Evolutionary conservation across 176 grass and related monocot species (phyloP).

Genomic region (Hsuehochloa calcarea): DNA sequence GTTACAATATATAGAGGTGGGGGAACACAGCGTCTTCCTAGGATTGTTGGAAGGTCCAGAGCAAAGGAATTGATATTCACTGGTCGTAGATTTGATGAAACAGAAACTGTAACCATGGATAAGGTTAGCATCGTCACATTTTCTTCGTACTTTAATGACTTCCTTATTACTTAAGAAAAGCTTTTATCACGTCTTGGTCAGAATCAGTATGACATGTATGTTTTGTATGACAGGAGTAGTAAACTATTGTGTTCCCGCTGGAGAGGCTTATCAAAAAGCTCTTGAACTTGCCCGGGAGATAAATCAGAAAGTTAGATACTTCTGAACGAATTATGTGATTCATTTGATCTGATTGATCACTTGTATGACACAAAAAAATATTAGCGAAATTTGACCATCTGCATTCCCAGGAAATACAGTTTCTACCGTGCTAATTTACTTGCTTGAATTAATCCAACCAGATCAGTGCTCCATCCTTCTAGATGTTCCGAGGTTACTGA

Average conservation of each 20-base stretch:
- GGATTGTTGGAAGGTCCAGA: slow-evolving; percentile 74
- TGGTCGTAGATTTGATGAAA: slow-evolving; percentile 69
- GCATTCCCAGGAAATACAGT: not conserved
- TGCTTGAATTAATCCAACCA: slow-evolving; percentile 18
- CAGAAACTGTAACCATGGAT: slow-evolving; percentile 70
- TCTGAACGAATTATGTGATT: not conserved
- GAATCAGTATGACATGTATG: not conserved
- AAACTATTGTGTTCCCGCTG: slow-evolving; percentile 80
- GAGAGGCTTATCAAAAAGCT: slow-evolving; percentile 63
- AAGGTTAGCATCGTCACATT: not conserved
- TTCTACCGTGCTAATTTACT: not conserved
- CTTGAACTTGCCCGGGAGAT: slow-evolving; percentile 79
- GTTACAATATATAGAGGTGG: slow-evolving; percentile 62
- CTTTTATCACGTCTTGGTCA: not conserved
- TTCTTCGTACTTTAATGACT: slow-evolving; percentile 6
- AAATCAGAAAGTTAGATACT: slow-evolving; percentile 64
- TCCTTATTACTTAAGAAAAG: not conserved
- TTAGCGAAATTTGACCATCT: not conserved
- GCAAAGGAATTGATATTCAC: slow-evolving; percentile 97
- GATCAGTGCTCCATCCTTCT: not conserved
- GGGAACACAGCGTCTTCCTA: slow-evolving; percentile 84
- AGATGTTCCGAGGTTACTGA: not conserved
- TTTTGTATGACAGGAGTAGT: slow-evolving; percentile 58
- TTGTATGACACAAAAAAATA: not conserved
- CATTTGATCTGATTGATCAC: not conserved